Conservation (phyloP, 75 land plant species). For the Isoetes taiwanensis region DNA sequence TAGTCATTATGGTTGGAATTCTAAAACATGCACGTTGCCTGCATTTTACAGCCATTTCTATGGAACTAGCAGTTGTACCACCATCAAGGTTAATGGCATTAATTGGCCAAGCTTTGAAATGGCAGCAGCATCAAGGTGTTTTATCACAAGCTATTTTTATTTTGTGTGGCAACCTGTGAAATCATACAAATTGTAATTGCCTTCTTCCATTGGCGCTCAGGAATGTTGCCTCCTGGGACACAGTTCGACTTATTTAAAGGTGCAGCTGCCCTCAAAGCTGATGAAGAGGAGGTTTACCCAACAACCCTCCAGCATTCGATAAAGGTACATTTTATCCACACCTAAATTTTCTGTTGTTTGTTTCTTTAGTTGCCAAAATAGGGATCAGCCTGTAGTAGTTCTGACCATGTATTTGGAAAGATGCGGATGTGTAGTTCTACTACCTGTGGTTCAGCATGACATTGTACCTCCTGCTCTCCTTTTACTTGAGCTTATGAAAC, state of each 20-base stretch:
- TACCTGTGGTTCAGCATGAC: background rate
- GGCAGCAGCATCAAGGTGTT: constrained; percentile 99
- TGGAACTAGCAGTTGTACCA: constrained; percentile 88
- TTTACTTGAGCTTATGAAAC: background rate
- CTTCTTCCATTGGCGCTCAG: constrained; percentile 26
- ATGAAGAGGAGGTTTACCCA: constrained; percentile 86
- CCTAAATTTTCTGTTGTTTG: constrained; percentile 1
- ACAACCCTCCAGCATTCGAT: constrained; percentile 69
- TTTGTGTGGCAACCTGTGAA: background rate
- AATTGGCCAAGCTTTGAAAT: constrained; percentile 95
- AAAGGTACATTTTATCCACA: constrained; percentile 30
- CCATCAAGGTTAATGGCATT: constrained; percentile 95
- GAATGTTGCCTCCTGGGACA: constrained; percentile 92
- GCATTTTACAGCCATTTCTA: constrained; percentile 52
- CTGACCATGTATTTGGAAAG: background rate
- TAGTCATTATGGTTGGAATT: background rate
- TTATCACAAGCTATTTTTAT: background rate
- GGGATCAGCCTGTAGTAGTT: too few relatives aligned
- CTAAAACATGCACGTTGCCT: background rate
- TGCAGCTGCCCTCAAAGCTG: constrained; percentile 97
- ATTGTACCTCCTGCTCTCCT: background rate
- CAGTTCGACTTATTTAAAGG: constrained; percentile 97
- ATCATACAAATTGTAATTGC: background rate
- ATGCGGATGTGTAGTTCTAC: background rate
- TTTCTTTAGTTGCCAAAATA: too few relatives aligned